These are phyloP conservation scores for Torulaspora globosa DNA, from an alignment of 1,139 yeast genomes.

Conservation along the genomic window DNA sequence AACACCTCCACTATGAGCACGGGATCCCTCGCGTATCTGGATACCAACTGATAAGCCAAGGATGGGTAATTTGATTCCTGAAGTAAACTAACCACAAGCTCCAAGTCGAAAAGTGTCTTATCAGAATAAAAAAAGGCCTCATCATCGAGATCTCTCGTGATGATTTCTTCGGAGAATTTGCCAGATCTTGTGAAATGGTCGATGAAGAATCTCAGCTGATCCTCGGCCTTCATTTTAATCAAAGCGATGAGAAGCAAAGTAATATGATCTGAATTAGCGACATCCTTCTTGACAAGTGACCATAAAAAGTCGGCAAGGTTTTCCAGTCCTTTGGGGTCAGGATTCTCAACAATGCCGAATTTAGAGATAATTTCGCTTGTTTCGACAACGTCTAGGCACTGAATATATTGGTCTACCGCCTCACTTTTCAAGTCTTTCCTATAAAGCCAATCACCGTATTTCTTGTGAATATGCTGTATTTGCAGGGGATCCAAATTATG, in stretches of 20 bases:
- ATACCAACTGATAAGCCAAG: conserved; percentile 69
- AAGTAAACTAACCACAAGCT: conserved; percentile 66
- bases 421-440: conserved; percentile 60
- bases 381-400: conserved; percentile 50
- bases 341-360: conserved; percentile 75
- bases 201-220: conserved; percentile 58
- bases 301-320: conserved; percentile 64
- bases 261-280: conserved; percentile 72
- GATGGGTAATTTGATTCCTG: conserved; percentile 69
- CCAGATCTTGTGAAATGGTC: conserved; percentile 42
- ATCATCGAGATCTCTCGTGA: conserved; percentile 30
- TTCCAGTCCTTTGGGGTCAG: conserved; percentile 28
- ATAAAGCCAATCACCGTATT: conserved; percentile 70
- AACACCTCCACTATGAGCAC: conserved; percentile 74
- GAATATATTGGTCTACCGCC: conserved; percentile 66
- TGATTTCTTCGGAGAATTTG: conserved; percentile 39
- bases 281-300: conserved; percentile 48
- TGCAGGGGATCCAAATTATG: conserved; percentile 35
- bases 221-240: conserved; percentile 66
- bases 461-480: conserved; percentile 50
- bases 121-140: conserved; percentile 35
- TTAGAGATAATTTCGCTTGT: conserved; percentile 77
- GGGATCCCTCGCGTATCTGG: conserved; percentile 63
- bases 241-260: conserved; percentile 78
- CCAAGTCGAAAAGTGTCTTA: conserved; percentile 52